phyloP scores from a whole-genome alignment of 2,329 filamentous ascomycete genomes.

The Orbilia quercus region DNA sequence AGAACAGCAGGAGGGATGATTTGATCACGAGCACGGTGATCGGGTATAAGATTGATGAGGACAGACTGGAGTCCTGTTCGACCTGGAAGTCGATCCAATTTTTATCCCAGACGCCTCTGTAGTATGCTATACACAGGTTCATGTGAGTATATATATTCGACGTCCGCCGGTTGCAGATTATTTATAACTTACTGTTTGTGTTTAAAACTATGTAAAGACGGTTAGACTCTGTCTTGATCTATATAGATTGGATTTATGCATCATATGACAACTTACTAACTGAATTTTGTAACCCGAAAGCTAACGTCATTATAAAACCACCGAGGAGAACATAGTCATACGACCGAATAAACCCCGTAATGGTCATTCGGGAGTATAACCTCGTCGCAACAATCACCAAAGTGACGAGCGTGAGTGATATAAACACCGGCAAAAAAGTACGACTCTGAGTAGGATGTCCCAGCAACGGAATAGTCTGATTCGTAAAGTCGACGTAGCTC shows the following conservation, averaged over 20 bases:
- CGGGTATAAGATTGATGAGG: constrained; percentile 30
- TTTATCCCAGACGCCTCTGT: constrained; percentile 37
- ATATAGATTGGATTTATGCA: not conserved
- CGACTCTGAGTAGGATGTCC: constrained; percentile 33
- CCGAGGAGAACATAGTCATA: constrained; percentile 31
- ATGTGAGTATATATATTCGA: constrained; percentile 5
- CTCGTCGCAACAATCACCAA: constrained; percentile 12
- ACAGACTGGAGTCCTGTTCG: constrained; percentile 33
- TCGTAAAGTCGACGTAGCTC: constrained; percentile 14
- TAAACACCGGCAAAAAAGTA: constrained; percentile 22
- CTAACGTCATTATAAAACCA: constrained; percentile 27
- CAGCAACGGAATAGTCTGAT: constrained; percentile 30
- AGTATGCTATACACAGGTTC: constrained; percentile 9
- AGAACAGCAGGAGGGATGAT: constrained; percentile 29
- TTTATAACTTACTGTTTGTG: constrained; percentile 11
- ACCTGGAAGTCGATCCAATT: constrained; percentile 36
- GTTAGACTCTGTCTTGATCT: constrained; percentile 3
- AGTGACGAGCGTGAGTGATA: constrained; percentile 22
- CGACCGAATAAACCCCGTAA: constrained; percentile 37
- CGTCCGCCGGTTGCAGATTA: too few relatives aligned
- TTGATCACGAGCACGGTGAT: constrained; percentile 37
- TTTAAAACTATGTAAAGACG: constrained; percentile 16
- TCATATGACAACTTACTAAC: constrained; percentile 22
- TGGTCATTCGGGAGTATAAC: constrained; percentile 26
- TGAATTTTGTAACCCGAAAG: constrained; percentile 35